phyloP scores from a whole-genome alignment of 2,329 filamentous ascomycete genomes.

The Neofusicoccum kwambonambiense region DNA sequence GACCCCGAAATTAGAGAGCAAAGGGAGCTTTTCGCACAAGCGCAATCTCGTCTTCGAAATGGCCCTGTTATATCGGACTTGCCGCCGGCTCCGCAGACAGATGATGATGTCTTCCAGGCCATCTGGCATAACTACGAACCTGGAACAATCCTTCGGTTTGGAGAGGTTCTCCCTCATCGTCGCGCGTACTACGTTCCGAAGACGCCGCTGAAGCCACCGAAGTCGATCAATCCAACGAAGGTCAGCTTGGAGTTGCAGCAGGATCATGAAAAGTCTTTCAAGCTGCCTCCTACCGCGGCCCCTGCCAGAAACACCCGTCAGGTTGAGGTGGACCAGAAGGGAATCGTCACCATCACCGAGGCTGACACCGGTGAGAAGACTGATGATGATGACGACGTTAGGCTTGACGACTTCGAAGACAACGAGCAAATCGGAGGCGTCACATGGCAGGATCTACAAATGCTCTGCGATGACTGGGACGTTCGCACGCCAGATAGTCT shows the following conservation, averaged over 20 bases:
- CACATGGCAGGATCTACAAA: constrained; percentile 75
- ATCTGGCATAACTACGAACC: constrained; percentile 80
- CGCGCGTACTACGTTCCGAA: constrained; percentile 77
- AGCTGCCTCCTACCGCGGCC: constrained; percentile 62
- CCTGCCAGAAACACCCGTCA: constrained; percentile 47
- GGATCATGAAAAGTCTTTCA: constrained; percentile 85
- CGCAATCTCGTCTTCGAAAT: constrained; percentile 42
- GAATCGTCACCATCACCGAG: constrained; percentile 48
- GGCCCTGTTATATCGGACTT: constrained; percentile 43
- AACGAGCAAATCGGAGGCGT: constrained; percentile 71
- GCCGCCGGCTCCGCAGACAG: constrained; percentile 69
- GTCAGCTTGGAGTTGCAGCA: constrained; percentile 79
- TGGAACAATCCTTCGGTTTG: constrained; percentile 73
- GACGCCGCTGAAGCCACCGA: constrained; percentile 73
- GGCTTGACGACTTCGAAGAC: constrained; percentile 54
- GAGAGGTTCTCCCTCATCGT: constrained; percentile 78
- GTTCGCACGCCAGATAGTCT: constrained; percentile 45
- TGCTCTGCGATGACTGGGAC: constrained; percentile 86
- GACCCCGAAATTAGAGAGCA: constrained; percentile 35
- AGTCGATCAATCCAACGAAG: constrained; percentile 81
- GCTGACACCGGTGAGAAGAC: constrained; percentile 47
- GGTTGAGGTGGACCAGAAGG: constrained; percentile 54
- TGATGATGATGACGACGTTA: constrained; percentile 41
- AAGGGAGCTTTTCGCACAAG: constrained; percentile 31
- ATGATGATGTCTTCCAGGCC: constrained; percentile 73